Base-by-base conservation (phyloP, 129 eudicot species). In the Saposhnikovia divaricata region DNA sequence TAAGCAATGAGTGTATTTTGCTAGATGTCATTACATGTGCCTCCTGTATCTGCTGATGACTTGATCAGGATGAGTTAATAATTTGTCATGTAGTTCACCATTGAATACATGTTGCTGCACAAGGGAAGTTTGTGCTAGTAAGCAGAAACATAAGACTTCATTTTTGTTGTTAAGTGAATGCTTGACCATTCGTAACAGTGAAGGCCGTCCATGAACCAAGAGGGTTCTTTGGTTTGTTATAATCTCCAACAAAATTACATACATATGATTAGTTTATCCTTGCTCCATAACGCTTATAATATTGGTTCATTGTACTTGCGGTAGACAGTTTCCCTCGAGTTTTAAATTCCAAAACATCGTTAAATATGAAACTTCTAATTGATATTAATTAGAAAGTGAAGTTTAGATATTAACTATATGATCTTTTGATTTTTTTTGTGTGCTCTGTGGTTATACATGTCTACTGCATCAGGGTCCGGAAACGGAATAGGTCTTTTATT, bases 1-100 rank as follows among this genome's bases (percentile, higher is more conserved):
- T 93, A 93, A 79, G 82, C 74, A 74, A 53, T 23, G 42, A 31
- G 73, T 68, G 31, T 68, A 14, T 4, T 65, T 28, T 48, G 31
- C 40, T 39, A 68, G 80, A 19, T 57, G 48, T 25, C 21, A 3
- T 18, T 55, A 8, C 28, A 37, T 14, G 72, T 61, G n/a, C 55
- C 68, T 76, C 16, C 66, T 63, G 55, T 25, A 77, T 51, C 71
- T 42, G 27, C 81, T 39, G 6, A 38, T 38, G 63, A 78, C 42
- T 66, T 65, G 48, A 63, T 78, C 70, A 50, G 48, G 38, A 44
- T 21, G 74, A 42, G 48, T 25, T 74, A 74, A 74, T 74, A 74
- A 74, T 74, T 46, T 46, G n/a, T 59, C 61, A 74, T 74, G 40
- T 46, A 45, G 39, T 72, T 72, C 76, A 74, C 9, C 39, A 23